Base-by-base conservation (phyloP, 1,284 basidiomycete genomes). In the Porodaedalea pini region DNA sequence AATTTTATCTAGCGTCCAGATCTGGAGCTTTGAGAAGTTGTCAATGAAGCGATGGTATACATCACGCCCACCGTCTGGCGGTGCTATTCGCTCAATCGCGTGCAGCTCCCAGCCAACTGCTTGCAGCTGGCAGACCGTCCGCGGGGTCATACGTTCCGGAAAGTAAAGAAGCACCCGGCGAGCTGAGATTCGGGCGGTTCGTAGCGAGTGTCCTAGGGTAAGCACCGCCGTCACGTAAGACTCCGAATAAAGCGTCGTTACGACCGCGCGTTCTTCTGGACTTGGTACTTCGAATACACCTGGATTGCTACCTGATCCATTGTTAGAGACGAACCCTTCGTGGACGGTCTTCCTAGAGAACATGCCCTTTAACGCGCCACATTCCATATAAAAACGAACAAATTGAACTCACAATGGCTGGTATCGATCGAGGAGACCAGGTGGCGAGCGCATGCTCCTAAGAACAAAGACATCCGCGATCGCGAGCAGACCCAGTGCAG, bases 1-100 rank as follows among this genome's bases (percentile, higher is more conserved):
- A 21, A 62, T 54, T 47, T 61, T 53, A 56, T 74, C 75, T 15
- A 78, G 64, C 49, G 63, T 66, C 77, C 77, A 78, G 5, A 78
- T 67, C 45, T 71, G 70, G 13, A 78, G 68, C 62, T 78, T 78
- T 7, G 77, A 75, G 68, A 74, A 78, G 58, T 74, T 71, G 62
- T 78, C 77, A 41, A 61, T 37, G 64, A 76, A 77, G 45, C 73
- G 70, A 43, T 71, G 69, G 60, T 69, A 66, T 40, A 76, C 64
- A 8, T 70, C 73, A 17, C 64, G 45, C 32, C 74, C 73, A 27
- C 63, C 57, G 55, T 70, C 66, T 0, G 76, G 75, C 2, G 75
- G 75, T 0, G 70, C 63, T 54, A 77, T 75, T 29, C 69, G 68
- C 2, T 66, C 57, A 4, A 78, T 70, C 0, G 70, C 61, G 32